Percentiles rank a stretch among this genome's conserved stretches.
phyloP scores from a whole-genome alignment of 768 basidiomycete species.

The Kockovaella imperatae region DNA sequence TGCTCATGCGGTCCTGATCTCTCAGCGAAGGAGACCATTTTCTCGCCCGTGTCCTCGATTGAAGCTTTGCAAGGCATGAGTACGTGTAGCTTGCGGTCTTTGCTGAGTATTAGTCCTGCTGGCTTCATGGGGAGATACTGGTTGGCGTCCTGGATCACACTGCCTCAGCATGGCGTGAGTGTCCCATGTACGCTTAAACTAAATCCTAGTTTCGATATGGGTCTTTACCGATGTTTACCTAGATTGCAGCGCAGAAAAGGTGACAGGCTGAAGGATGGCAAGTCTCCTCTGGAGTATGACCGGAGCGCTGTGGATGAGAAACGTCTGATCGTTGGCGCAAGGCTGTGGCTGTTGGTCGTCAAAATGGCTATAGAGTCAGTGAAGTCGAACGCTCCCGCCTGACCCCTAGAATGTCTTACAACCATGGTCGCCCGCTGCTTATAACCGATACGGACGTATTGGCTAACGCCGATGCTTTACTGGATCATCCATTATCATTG shows the following conservation, averaged over 20 bases:
- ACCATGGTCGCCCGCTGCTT: constrained; percentile 7
- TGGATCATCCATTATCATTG: constrained; percentile 4
- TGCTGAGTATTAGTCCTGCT: constrained; percentile 11
- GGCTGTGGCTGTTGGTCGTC: constrained; percentile 7
- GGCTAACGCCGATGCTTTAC: constrained; percentile 5
- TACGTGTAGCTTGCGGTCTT: not conserved
- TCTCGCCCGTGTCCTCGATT: constrained; percentile 8
- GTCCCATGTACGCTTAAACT: not conserved
- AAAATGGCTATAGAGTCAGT: constrained; percentile 16
- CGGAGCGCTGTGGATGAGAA: not conserved
- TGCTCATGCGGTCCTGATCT: too few species aligned
- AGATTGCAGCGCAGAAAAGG: too few species aligned
- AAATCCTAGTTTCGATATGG: constrained; percentile 11
- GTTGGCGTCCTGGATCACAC: constrained; percentile 11
- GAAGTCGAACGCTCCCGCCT: not conserved
- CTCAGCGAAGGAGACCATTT: constrained; percentile 4
- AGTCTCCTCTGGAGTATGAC: not conserved
- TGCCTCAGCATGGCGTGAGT: constrained; percentile 20
- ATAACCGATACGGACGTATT: constrained; percentile 6
- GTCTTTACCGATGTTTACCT: constrained; percentile 12
- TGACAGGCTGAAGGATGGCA: constrained; percentile 1
- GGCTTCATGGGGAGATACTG: constrained; percentile 16
- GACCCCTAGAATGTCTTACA: constrained; percentile 9
- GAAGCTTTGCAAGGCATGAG: constrained; percentile 18
- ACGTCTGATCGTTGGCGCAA: constrained; percentile 8